Conservation (phyloP, 2,329 filamentous ascomycete species). For the Colletotrichum coccodes region DNA sequence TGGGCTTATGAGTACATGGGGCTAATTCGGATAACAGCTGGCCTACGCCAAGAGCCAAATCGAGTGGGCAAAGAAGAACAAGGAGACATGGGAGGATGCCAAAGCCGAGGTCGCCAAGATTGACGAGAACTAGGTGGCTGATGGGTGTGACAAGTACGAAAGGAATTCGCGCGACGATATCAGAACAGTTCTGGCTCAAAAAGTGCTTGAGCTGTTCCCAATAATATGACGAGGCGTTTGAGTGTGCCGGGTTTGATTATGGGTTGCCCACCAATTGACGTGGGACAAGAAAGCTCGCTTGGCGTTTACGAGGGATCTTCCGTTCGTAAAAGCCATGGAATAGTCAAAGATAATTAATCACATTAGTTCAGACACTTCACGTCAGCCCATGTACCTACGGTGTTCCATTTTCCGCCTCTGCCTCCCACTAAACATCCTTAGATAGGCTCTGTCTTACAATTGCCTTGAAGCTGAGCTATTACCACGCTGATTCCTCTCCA, state of each 20-base stretch:
- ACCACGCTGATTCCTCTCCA: not conserved
- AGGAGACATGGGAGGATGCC: constrained; percentile 93
- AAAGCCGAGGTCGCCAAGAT: constrained; percentile 90
- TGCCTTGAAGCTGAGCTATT: too few species aligned
- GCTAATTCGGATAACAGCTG: constrained; percentile 63
- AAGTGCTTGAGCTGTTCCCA: constrained; percentile 4
- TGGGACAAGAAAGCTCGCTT: constrained; percentile 11
- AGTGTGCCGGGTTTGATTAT: constrained; percentile 17
- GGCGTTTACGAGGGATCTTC: constrained; percentile 29
- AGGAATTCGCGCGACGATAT: constrained; percentile 16
- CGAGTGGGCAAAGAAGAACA: constrained; percentile 92
- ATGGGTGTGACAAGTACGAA: not conserved
- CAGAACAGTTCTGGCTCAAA: constrained; percentile 6
- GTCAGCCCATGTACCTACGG: not conserved
- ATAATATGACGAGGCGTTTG: constrained; percentile 31
- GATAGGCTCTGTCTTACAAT: not conserved
- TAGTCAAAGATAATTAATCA: constrained; percentile 13
- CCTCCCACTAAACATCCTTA: not conserved
- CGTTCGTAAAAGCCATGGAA: constrained; percentile 28
- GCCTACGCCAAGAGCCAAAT: constrained; percentile 93
- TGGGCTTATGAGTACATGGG: not conserved
- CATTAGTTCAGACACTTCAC: not conserved
- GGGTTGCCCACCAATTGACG: constrained; percentile 24
- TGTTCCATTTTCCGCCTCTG: not conserved
- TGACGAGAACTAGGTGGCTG: constrained; percentile 61